Base-by-base conservation (phyloP, 441 rosid genomes). In the California macrophylla region DNA sequence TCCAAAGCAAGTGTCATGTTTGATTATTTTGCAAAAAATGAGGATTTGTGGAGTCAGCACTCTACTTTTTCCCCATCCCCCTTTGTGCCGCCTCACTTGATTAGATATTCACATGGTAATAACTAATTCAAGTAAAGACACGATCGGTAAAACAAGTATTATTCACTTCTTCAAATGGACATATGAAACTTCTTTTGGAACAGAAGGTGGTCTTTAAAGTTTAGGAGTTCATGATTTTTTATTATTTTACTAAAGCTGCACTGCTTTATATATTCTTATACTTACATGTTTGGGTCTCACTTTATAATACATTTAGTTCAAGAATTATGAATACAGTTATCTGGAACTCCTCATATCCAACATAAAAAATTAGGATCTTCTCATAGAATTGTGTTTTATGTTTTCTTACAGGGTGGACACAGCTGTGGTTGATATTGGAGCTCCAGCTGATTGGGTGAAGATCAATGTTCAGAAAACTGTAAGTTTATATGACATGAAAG, bases 401-500 rank as follows among this genome's bases (percentile, higher is more conserved):
- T 32, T 28, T n/a, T 66, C 23, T 23, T 61, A 15, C 64, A 87
- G 92, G 75, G 75, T 80, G 81, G 86, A 85, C 71, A 80, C 80
- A 30, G 77, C 82, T 3, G 82, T 87, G 52, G 88, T 84, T 78
- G 89, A 85, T 71, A 72, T 82, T 63, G 92, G 92, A 74, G 78
- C 82, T 21, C 85, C 89, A 47, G 89, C 89, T 34, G 88, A 85
- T 75, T 85, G 92, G 92, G 89, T 87, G 75, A 87, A 84, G 82
- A 77, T 87, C 76, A 87, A 82, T 69, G 89, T 85, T 15, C 89
- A 81, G 79, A 84, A 79, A 68, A 80, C 88, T 72, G 89, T 82
- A 79, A 81, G 82, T 67, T 73, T 25, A 15, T 23, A 7, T 66
- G 1, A 60, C 10, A 13, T 61, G 16, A 42, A 60, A 67, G 74